Percentiles rank a stretch among this genome's conserved stretches.
phyloP scores from a whole-genome alignment of 257 asterid species.

The Perilla frutescens region DNA sequence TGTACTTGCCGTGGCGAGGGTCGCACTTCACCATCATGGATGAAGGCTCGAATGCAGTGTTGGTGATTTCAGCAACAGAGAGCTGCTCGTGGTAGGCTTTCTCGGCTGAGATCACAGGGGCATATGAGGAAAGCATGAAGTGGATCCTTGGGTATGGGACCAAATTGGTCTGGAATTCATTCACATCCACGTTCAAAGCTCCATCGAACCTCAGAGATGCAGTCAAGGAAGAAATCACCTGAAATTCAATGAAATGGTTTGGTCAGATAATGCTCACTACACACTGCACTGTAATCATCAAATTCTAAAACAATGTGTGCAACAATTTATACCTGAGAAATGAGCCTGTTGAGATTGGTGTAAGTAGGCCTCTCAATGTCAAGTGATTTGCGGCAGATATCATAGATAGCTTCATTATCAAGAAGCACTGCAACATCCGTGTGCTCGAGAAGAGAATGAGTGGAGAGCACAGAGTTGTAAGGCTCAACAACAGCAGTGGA shows the following conservation, averaged over 20 bases:
- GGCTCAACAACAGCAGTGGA: slow-evolving; percentile 72
- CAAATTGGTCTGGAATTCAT: slow-evolving; percentile 63
- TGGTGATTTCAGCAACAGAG: slow-evolving; percentile 62
- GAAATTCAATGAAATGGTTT: background rate
- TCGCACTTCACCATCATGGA: no score
- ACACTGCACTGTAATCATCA: background rate
- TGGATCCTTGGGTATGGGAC: slow-evolving; percentile 51
- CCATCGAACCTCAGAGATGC: slow-evolving; percentile 66
- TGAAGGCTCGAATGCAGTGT: slow-evolving; percentile 54
- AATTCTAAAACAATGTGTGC: background rate
- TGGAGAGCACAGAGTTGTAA: slow-evolving; percentile 57
- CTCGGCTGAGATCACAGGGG: slow-evolving; percentile 68
- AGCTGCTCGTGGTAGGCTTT: slow-evolving; percentile 52
- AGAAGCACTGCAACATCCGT: slow-evolving; percentile 65
- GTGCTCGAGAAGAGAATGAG: slow-evolving; percentile 63
- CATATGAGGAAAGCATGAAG: slow-evolving; percentile 51
- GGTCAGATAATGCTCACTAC: background rate
- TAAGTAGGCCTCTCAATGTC: slow-evolving; percentile 67
- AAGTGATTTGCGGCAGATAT: slow-evolving; percentile 57
- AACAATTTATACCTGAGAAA: slow-evolving; percentile 49
- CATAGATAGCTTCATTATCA: slow-evolving; percentile 23
- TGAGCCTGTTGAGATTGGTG: slow-evolving; percentile 59
- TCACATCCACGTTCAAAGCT: slow-evolving; percentile 59
- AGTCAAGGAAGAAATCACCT: slow-evolving; percentile 61
- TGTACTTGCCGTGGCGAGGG: no score